Evolutionary conservation across 108 stramenopile genomes (phyloP), one percentile per base, ranked within the genome.

Genomic region (Discostella pseudostelligera): DNA sequence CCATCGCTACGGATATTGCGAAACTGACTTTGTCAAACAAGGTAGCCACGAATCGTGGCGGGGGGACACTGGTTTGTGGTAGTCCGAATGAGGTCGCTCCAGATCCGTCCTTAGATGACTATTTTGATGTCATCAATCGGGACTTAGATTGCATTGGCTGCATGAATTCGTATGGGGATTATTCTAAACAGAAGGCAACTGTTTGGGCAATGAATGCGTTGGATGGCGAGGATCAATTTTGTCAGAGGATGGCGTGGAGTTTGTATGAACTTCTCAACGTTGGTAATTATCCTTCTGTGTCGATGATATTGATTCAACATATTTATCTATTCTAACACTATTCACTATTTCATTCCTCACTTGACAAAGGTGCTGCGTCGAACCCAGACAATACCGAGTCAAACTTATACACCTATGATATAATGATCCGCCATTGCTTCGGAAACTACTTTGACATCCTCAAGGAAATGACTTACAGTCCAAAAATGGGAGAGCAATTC

Each of bases 191-290:
- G 62, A 76, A 69, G 44, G 69, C 62, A 29, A 76, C 68, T 20
- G 70, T 80, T 28, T 70, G 65, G 74, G 60, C 69, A 26, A 56
- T 76, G 29, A 75, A 75, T 37, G 62, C 55, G 17, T 20, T 69
- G 1, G 68, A 70, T 20, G 59, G 51, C 0, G 81, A 82, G 36
- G 78, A 74, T 45, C 74, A 79, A 69, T 51, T 93, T 11, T 76
- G 92, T 35, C 85, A 90, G 54, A 69, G 89, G 3, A 74, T 90
- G 49, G 86, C 92, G 17, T 90, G 87, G 87, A 85, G 84, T 1
- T 62, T 94, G 17, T 74, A 81, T 24, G 87, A 90, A 51, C 75
- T 86, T 36, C 56, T 89, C 35, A 68, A 75, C 35, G 74, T 75
- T 14, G 74, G 74, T 21, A 68, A 43, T 3, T 8, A 32, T 43